Conservation (phyloP, 208 protist species). For the Naegleria gruberi region DNA sequence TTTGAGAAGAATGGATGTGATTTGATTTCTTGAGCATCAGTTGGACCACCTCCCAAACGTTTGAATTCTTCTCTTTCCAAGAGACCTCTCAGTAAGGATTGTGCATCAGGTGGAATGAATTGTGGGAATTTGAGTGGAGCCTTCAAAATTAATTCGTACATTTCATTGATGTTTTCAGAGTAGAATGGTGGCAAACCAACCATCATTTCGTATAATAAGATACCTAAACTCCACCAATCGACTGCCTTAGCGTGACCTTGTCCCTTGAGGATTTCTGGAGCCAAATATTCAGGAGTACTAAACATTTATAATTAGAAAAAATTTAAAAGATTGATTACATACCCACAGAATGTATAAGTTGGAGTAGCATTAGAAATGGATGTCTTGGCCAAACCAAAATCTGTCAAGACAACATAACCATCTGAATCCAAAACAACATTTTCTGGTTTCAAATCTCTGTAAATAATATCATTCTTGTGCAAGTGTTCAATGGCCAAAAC, state of each 20-base stretch:
- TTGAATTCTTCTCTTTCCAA: conserved; percentile 5
- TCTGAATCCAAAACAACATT: conserved; percentile 68
- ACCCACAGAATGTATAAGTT: conserved; percentile 37
- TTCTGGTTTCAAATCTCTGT: conserved; percentile 76
- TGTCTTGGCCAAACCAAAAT: conserved; percentile 74
- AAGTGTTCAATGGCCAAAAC: conserved; percentile 73
- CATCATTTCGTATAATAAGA: conserved; percentile 67
- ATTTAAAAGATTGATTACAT: too few species aligned
- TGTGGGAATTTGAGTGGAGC: neutral
- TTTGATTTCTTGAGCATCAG: neutral
- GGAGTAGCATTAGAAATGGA: conserved; percentile 28
- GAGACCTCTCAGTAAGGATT: neutral
- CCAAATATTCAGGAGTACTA: conserved; percentile 39
- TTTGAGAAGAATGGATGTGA: conserved; percentile 9
- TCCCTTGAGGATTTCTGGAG: conserved; percentile 54
- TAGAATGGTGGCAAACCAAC: conserved; percentile 58
- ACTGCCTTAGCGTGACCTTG: conserved; percentile 54
- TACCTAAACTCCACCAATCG: conserved; percentile 67
- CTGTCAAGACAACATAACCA: conserved; percentile 66
- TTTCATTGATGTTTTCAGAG: conserved; percentile 33
- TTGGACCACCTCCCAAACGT: neutral
- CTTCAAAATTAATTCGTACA: conserved; percentile 20
- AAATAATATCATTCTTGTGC: conserved; percentile 64
- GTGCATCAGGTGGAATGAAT: neutral
- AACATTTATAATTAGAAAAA: too few species aligned